Conservation (phyloP, 768 basidiomycete species). For the Paxillus ammoniavirescens region DNA sequence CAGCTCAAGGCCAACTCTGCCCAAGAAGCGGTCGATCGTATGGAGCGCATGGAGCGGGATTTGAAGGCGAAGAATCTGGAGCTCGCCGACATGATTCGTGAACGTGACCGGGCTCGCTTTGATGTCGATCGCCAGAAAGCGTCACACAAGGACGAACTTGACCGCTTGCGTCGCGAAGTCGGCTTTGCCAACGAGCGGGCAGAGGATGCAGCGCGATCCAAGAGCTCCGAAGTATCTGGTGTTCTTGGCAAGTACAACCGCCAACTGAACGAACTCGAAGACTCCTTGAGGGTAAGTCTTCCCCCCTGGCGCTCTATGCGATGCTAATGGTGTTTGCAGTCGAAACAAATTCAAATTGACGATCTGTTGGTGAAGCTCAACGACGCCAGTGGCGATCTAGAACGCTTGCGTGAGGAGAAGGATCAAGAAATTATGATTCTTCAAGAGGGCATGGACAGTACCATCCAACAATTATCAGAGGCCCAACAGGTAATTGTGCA, state of each 20-base stretch:
- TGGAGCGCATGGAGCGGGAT: slow-evolving; percentile 99
- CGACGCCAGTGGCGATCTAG: slow-evolving; percentile 68
- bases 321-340: slow-evolving; percentile 42
- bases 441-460: slow-evolving; percentile 93
- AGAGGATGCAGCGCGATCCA: slow-evolving; percentile 86
- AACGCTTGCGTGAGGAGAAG: slow-evolving; percentile 88
- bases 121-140: slow-evolving; percentile 93
- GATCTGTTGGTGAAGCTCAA: slow-evolving; percentile 84
- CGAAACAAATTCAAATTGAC: slow-evolving; percentile 96
- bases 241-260: slow-evolving; percentile 93
- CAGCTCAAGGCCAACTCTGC: slow-evolving; percentile 98
- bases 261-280: slow-evolving; percentile 94
- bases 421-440: slow-evolving; percentile 95
- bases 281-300: slow-evolving; percentile 76
- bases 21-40: slow-evolving; percentile 95
- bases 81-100: slow-evolving; percentile 97
- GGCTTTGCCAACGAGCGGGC: slow-evolving; percentile 97
- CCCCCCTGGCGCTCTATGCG: not conserved
- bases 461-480: slow-evolving; percentile 84
- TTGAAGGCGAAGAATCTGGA: slow-evolving; percentile 98
- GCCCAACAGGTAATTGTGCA: slow-evolving; percentile 68
- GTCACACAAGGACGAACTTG: slow-evolving; percentile 92
- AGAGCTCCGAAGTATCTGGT: slow-evolving; percentile 88
- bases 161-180: slow-evolving; percentile 88
- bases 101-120: slow-evolving; percentile 93